Conservation (phyloP, 73 alveolate species). For the Blepharisma stoltei region DNA sequence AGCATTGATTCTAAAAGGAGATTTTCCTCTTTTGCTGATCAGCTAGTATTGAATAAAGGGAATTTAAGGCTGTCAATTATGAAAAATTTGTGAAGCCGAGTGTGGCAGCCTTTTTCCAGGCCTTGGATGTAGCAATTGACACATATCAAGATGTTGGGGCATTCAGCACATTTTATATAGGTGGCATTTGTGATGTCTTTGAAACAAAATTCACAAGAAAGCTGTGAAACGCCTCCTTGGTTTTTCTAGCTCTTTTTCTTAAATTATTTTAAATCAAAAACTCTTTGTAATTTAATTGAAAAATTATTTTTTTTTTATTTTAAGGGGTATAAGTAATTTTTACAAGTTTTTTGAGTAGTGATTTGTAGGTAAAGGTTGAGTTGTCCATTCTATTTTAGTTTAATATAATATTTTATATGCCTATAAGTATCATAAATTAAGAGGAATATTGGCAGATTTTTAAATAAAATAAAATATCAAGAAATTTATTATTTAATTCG, state of each 20-base stretch:
- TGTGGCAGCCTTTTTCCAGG: conserved; percentile 40
- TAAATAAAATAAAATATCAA: too few relatives aligned
- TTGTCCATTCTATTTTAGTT: too few relatives aligned
- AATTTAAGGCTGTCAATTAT: conserved; percentile 64
- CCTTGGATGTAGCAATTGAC: neutral
- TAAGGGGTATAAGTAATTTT: too few relatives aligned
- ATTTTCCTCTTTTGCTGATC: conserved; percentile 85
- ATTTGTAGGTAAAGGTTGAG: too few relatives aligned
- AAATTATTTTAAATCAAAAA: conserved; percentile 1
- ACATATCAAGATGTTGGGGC: neutral
- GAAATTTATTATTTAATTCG: too few relatives aligned
- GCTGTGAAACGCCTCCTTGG: neutral
- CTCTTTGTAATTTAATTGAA: too few relatives aligned
- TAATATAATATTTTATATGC: too few relatives aligned
- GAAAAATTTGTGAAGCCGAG: conserved; percentile 47
- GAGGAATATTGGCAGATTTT: too few relatives aligned
- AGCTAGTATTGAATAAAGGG: conserved; percentile 73
- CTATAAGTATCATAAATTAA: too few relatives aligned
- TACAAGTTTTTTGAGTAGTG: too few relatives aligned
- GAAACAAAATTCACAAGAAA: conserved; percentile 11
- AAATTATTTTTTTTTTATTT: too few relatives aligned
- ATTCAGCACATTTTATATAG: neutral
- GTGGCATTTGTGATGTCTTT: conserved; percentile 10
- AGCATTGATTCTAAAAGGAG: conserved; percentile 57
- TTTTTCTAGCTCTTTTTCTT: neutral